Percentiles rank a stretch among this genome's conserved stretches.
These are phyloP conservation scores for Meira miltonrushii DNA, from an alignment of 1,284 basidiomycete species.

Conservation along the genomic window DNA sequence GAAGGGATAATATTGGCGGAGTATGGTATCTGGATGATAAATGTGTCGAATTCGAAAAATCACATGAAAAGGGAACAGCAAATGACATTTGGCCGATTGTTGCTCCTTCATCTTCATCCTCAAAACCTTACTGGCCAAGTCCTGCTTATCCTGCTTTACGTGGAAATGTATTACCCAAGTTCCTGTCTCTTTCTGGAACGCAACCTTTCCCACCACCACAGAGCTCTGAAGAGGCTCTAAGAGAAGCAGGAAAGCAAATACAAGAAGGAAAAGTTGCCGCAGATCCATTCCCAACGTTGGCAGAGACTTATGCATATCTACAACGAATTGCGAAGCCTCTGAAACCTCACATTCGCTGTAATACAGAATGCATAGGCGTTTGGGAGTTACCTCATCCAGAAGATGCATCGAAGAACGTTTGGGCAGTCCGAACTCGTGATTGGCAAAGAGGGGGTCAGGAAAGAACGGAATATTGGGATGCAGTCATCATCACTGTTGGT, in stretches of 20 bases:
- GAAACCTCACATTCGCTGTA: constrained; percentile 16
- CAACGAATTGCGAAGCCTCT: constrained; percentile 21
- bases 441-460: constrained; percentile 16
- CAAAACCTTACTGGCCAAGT: constrained; percentile 31
- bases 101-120: not conserved
- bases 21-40: constrained; percentile 25
- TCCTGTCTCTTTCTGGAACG: constrained; percentile 29
- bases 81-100: constrained; percentile 5
- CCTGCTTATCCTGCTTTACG: constrained; percentile 39
- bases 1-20: constrained; percentile 37
- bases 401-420: constrained; percentile 9
- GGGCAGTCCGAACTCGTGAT: constrained; percentile 25
- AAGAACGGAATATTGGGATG: constrained; percentile 19
- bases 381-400: constrained; percentile 23
- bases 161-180: constrained; percentile 43
- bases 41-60: not conserved
- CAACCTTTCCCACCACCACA: constrained; percentile 22
- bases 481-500: constrained; percentile 31
- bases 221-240: constrained; percentile 8
- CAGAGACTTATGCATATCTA: constrained; percentile 37
- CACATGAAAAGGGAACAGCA: constrained; percentile 1
- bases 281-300: constrained; percentile 33
- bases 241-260: too few species aligned
- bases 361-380: constrained; percentile 29
- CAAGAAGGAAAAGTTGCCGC: not conserved